These are phyloP conservation scores for Nelumbo lutea DNA, from an alignment of 164 flowering plant genomes.

Conservation along the genomic window DNA sequence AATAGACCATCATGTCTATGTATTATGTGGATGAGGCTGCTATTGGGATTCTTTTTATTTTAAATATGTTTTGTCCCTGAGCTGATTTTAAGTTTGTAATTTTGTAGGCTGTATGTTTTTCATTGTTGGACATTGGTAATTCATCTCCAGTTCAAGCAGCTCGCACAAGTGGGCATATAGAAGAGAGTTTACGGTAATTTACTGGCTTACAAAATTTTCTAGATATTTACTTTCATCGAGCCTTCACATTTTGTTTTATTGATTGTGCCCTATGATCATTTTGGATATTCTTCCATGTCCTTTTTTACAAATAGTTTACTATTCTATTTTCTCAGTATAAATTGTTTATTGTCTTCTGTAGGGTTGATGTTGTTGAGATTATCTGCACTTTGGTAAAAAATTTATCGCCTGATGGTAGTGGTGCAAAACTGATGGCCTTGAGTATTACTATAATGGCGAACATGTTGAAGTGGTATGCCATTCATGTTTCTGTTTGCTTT, in stretches of 20 bases:
- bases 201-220: slow-evolving; percentile 3
- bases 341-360: slow-evolving; percentile 18
- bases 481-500: slow-evolving; percentile 1
- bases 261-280: background rate
- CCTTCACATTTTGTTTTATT: background rate
- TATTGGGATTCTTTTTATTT: background rate
- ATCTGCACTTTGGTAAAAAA: slow-evolving; percentile 56
- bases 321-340: background rate
- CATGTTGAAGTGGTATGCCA: slow-evolving; percentile 66
- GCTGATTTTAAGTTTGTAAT: background rate
- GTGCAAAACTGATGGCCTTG: slow-evolving; percentile 55
- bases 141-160: slow-evolving; percentile 33
- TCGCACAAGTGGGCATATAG: slow-evolving; percentile 26
- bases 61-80: background rate
- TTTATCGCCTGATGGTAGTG: slow-evolving; percentile 33
- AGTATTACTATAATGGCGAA: slow-evolving; percentile 57
- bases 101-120: slow-evolving; percentile 56
- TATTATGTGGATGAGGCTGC: background rate
- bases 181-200: slow-evolving; percentile 41
- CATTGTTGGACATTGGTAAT: slow-evolving; percentile 50
- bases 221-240: too few relatives aligned
- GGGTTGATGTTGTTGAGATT: slow-evolving; percentile 64
- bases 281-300: background rate
- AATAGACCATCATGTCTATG: background rate
- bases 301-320: background rate